Conservation (phyloP, 768 basidiomycete species). For the Kwoniella mangroviensis region DNA sequence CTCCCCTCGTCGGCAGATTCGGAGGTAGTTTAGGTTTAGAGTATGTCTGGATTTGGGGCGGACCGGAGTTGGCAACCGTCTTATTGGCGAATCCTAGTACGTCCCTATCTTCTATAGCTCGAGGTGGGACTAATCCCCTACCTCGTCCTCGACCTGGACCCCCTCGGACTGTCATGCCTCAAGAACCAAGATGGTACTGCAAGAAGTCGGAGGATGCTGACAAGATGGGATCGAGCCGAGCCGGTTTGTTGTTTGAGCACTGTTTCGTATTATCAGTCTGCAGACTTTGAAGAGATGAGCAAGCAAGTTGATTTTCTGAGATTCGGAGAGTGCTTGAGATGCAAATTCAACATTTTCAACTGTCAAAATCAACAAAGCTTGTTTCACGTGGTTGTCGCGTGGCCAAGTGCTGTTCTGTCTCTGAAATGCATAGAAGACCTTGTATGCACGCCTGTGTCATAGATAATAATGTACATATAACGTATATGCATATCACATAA, state of each 20-base stretch:
- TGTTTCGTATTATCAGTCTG: too few species aligned
- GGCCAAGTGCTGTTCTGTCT: not conserved
- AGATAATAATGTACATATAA: not conserved
- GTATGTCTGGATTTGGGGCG: conserved; percentile 15
- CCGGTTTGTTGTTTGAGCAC: too few species aligned
- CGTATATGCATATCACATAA: not conserved
- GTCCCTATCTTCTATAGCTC: conserved; percentile 22
- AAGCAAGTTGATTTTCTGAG: not conserved
- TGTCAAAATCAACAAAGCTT: not conserved
- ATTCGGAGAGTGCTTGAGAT: not conserved
- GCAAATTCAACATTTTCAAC: not conserved
- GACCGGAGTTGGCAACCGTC: conserved; percentile 16
- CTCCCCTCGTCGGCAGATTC: conserved; percentile 1
- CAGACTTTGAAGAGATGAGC: not conserved
- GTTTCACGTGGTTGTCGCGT: not conserved
- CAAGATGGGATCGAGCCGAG: too few species aligned
- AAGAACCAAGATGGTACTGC: too few species aligned
- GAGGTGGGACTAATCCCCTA: conserved; percentile 5
- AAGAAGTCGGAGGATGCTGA: too few species aligned
- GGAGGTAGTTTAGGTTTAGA: conserved; percentile 11
- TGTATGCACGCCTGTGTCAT: not conserved
- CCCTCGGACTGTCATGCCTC: not conserved
- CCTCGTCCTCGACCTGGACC: conserved; percentile 14
- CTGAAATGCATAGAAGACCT: not conserved
- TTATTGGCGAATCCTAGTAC: conserved; percentile 22